Base-by-base conservation (phyloP, 352 stramenopile species). In the Phytophthora pseudosyringae region DNA sequence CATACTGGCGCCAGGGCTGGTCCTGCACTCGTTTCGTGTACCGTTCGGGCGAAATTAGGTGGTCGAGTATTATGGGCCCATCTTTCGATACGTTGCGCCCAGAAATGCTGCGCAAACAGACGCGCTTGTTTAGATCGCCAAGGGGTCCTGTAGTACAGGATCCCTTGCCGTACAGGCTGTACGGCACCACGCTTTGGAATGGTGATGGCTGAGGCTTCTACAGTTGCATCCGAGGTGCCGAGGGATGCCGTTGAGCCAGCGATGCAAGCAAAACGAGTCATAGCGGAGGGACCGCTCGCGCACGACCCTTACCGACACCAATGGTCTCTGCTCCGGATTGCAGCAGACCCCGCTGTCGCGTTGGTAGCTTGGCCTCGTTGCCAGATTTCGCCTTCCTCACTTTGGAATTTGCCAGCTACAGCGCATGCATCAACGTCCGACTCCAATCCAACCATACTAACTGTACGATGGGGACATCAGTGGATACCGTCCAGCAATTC, bases 401-500 rank as follows among this genome's bases (percentile, higher is more conserved):
- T 66, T 59, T 60, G 32, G 15, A 66, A 53, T 66, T 56, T 32
- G 21, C 33, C 21, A 43, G 12, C 38, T 28, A n/a, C 13, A 45
- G 21, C n/a, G 16, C 55, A 63, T 12, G 13, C 31, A n/a, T 15
- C 36, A 58, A 13, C 48, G 7, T 13, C 32, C 4, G 29, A 16
- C n/a, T 40, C 13, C 18, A 12, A 33, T 32, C 41, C n/a, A 36
- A 45, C 2, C 28, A n/a, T n/a, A n/a, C n/a, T n/a, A 18, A 31
- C 21, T 32, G 35, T 12, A 21, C 31, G 39, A 64, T 67, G 40
- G n/a, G 32, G 35, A 31, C 44, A 53, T 32, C 47, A 13, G 11
- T 60, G 26, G 47, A 66, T 7, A 52, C 16, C n/a, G 41, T 70
- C n/a, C 62, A 70, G 48, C 55, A 47, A 10, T 66, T 70, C 28